Evolutionary conservation across 345 rosid species (phyloP), one percentile per base, ranked within the genome.

Genomic region (Streptanthus diversifolius): DNA sequence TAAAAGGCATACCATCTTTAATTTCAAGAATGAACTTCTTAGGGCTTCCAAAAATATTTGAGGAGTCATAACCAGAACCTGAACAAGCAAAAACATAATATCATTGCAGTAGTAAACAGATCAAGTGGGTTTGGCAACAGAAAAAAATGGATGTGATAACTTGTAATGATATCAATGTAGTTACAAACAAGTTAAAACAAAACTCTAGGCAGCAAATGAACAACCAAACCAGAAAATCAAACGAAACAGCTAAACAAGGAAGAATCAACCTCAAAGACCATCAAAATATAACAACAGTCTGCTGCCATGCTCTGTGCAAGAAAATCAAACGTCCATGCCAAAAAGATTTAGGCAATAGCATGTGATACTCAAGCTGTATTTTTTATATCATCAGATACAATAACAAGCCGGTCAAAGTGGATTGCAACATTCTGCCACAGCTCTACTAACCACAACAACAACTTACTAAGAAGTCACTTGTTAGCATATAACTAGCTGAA

Each of bases 41-140:
- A 95, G 82, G 55, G 89, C 86, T 83, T 95, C 89, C 76, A 88
- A 71, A 35, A 95, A 84, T 74, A 91, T 82, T 47, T 91, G 97
- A 15, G 97, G 97, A 68, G 96, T 95, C 97, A 95, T 89, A 49
- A 95, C 97, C 63, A 95, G 54, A 44, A 95, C 92, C 99, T 91
- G 69, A 53, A 71, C 67, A 54, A 71, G 43, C 76, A 3, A 63
- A 18, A 44, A 54, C 24, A 39, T 36, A 9, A 43, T 68, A 40
- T 40, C 29, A 55, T 35, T 55, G 61, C 63, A 7, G 70, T 63
- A 33, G 43, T 32, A 53, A 39, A 15, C 67, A 47, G 17, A 37
- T 65, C 22, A 66, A 18, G 4, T 29, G 40, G 48, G 21, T 18
- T 13, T 3, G 39, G 36, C 43, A 72, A 63, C 55, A 63, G 25